phyloP scores from a whole-genome alignment of 352 stramenopile genomes.

The Achlya hypogyna region DNA sequence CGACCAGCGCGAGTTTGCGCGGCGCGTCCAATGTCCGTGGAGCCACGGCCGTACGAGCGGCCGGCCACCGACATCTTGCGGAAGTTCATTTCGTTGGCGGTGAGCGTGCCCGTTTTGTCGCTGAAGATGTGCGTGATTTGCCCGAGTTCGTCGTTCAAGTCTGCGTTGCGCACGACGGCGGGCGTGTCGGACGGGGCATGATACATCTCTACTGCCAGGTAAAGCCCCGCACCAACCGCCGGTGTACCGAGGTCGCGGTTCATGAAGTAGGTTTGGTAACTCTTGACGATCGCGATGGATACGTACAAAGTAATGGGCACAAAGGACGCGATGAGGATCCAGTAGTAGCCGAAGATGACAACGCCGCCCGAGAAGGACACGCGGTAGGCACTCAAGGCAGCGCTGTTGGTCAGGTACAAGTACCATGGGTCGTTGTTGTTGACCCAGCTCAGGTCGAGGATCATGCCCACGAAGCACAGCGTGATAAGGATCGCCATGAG shows the following conservation, averaged over 20 bases:
- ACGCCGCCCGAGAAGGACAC: conserved; percentile 58
- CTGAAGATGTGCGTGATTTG: conserved; percentile 86
- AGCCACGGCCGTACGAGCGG: conserved; percentile 69
- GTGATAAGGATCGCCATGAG: conserved; percentile 60
- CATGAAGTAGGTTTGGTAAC: conserved; percentile 78
- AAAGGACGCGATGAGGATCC: conserved; percentile 82
- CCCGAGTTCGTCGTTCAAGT: conserved; percentile 79
- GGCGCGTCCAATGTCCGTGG: conserved; percentile 75
- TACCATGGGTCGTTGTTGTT: conserved; percentile 54
- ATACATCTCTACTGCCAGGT: conserved; percentile 53
- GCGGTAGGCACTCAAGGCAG: conserved; percentile 49
- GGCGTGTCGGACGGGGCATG: conserved; percentile 68
- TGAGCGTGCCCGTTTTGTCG: conserved; percentile 80
- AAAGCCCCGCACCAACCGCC: conserved; percentile 11
- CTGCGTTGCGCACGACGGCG: conserved; percentile 68
- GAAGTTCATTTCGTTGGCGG: conserved; percentile 84
- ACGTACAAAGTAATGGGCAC: conserved; percentile 85
- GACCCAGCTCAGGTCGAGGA: conserved; percentile 65
- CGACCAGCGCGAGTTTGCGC: conserved; percentile 60
- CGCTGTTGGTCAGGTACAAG: conserved; percentile 37
- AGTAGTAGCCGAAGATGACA: conserved; percentile 82
- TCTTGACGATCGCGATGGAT: conserved; percentile 81
- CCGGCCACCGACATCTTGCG: conserved; percentile 82
- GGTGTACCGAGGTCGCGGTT: conserved; percentile 79
- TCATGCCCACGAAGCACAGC: conserved; percentile 62